Evolutionary conservation across 2,329 filamentous ascomycete species (phyloP), one percentile per base, ranked within the genome.

Genomic region (Apiospora saccharicola): DNA sequence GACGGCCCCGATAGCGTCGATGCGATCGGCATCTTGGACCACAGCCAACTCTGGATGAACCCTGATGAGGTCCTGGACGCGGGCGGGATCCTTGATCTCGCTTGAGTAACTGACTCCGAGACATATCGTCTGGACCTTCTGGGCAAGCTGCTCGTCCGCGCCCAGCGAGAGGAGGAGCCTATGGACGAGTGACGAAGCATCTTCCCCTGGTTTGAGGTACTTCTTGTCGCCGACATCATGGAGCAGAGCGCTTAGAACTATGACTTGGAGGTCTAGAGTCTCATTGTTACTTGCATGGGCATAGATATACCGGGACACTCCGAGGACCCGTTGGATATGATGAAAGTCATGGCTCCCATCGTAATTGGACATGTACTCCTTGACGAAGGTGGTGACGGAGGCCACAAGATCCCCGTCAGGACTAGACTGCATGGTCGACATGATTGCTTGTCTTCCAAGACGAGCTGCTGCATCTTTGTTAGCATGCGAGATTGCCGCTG

Each of bases 171-270:
- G 74, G 1, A 95, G 86, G 8, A 92, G 81, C 41, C 86, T 81
- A 22, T 83, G 81, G 44, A 93, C 86, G 74, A 90, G 83, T 19
- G 87, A 90, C 3, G 88, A 85, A 4, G 85, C 79, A 78, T 92
- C 88, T 75, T 91, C 85, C 71, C 86, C 87, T 0, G 88, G 84
- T 71, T 85, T 78, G 22, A 91, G 81, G 81, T 97, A 97, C 83
- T 97, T 98, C 81, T 89, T 91, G 83, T 98, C 95, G 73, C 93
- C 94, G 24, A 97, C 91, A 78, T 98, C 95, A 83, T 98, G 95
- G n/a, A 96, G 88, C 5, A 95, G 87, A 1, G 93, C 93, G 1
- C 90, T 86, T 37, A 97, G 90, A 41, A 90, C 89, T 75, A 96
- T 86, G 37, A 91, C 81, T 14, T 85, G 83, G 4, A 83, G 83